Percentiles rank a stretch among this genome's conserved stretches.
phyloP scores from a whole-genome alignment of 805 yeast genomes.

The Candida nonsorbophila region DNA sequence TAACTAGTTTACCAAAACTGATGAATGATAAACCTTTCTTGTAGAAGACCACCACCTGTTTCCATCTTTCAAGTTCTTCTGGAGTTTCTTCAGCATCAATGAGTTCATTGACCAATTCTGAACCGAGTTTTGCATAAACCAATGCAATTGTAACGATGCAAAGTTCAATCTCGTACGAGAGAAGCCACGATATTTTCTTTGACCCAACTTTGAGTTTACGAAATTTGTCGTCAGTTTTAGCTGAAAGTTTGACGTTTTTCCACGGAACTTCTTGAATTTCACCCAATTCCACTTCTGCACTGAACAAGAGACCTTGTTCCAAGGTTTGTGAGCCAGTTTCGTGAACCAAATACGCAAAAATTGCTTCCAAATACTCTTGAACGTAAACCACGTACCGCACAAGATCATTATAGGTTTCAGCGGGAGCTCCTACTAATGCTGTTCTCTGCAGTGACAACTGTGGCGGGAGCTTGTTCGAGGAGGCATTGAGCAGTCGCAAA shows the following conservation, averaged over 20 bases:
- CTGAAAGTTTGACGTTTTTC: too few species aligned
- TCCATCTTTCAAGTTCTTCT: constrained; percentile 28
- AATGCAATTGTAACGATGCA: constrained; percentile 19
- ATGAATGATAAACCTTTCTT: constrained; percentile 24
- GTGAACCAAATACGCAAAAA: too few species aligned
- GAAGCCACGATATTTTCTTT: constrained; percentile 18
- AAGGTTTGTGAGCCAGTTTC: too few species aligned
- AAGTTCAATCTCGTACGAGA: constrained; percentile 25
- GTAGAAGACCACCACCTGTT: constrained; percentile 25
- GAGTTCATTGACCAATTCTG: constrained; percentile 29
- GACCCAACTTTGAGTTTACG: too few species aligned
- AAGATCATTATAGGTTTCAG: constrained; percentile 10
- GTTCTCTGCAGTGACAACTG: constrained; percentile 6
- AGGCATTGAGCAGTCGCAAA: too few species aligned
- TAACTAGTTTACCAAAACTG: constrained; percentile 15
- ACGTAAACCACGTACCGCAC: constrained; percentile 24
- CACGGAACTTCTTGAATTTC: too few species aligned
- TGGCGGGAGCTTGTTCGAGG: constrained; percentile 2
- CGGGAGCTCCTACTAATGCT: constrained; percentile 2
- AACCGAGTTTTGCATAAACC: constrained; percentile 26
- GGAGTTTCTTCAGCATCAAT: constrained; percentile 13
- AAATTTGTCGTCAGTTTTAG: too few species aligned
- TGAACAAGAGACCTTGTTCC: too few species aligned
- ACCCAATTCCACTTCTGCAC: too few species aligned
- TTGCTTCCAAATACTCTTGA: constrained; percentile 34